Evolutionary conservation across 164 flowering plant genomes (phyloP).

Genomic region (Pachysandra terminalis): DNA sequence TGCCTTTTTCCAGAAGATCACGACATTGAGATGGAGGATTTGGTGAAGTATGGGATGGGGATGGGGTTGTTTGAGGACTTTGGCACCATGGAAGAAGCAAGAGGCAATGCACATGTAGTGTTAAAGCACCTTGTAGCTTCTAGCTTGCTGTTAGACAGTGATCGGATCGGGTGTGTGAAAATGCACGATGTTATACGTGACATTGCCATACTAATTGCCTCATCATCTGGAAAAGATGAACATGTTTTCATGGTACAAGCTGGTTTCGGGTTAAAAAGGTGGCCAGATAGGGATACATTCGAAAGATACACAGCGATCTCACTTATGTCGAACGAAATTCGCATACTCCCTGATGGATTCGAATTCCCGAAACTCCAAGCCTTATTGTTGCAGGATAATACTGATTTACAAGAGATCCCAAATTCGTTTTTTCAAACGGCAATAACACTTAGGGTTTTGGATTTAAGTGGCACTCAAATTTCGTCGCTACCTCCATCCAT

Average conservation of each 20-base stretch:
- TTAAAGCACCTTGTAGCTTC: not conserved
- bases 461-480: not conserved
- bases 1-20: not conserved
- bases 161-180: not conserved
- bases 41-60: conserved; percentile 1
- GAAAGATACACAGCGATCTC: not conserved
- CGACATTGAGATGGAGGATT: not conserved
- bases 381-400: not conserved
- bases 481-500: conserved; percentile 3
- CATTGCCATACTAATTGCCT: not conserved
- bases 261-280: not conserved
- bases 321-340: not conserved
- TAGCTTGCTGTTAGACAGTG: not conserved
- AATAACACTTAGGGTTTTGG: conserved; percentile 1
- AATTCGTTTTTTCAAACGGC: conserved; percentile 2
- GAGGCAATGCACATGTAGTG: not conserved
- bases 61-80: not conserved
- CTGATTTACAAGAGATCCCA: not conserved
- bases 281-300: not conserved
- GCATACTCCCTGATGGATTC: not conserved
- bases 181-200: conserved; percentile 19
- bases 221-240: not conserved
- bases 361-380: conserved; percentile 5
- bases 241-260: not conserved
- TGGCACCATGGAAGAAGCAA: not conserved